Evolutionary conservation across 306 rosid species (phyloP).

Genomic region (Delonix regia): DNA sequence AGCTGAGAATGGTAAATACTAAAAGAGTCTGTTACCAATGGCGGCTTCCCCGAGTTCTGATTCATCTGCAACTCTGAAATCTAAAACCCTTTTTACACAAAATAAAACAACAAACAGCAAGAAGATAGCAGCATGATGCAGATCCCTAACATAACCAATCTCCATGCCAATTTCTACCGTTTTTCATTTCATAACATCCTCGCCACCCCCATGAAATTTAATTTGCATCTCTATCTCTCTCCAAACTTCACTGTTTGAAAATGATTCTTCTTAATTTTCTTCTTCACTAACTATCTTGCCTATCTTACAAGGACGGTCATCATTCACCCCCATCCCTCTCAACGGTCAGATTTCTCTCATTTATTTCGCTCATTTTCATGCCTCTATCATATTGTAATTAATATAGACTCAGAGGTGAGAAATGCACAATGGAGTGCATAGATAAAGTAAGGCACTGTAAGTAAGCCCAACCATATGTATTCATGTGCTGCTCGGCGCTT

Average conservation of each 20-base stretch:
- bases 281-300: constrained; percentile 13
- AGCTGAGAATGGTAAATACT: constrained; percentile 40
- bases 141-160: constrained; percentile 67
- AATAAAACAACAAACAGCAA: constrained; percentile 24
- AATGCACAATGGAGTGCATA: background rate
- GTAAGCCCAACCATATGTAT: constrained; percentile 3
- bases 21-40: constrained; percentile 52
- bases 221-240: background rate
- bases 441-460: background rate
- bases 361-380: constrained; percentile 45
- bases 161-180: constrained; percentile 39
- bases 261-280: constrained; percentile 41
- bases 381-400: constrained; percentile 24
- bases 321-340: constrained; percentile 46
- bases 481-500: constrained; percentile 1
- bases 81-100: background rate
- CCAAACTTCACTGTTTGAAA: constrained; percentile 28
- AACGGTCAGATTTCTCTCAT: constrained; percentile 58
- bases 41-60: constrained; percentile 59
- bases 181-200: constrained; percentile 20
- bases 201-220: background rate
- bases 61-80: constrained; percentile 14
- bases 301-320: constrained; percentile 51
- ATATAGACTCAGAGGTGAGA: background rate
- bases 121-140: no score